Base-by-base conservation (phyloP, 768 basidiomycete genomes). In the Antrodiella citrinella region DNA sequence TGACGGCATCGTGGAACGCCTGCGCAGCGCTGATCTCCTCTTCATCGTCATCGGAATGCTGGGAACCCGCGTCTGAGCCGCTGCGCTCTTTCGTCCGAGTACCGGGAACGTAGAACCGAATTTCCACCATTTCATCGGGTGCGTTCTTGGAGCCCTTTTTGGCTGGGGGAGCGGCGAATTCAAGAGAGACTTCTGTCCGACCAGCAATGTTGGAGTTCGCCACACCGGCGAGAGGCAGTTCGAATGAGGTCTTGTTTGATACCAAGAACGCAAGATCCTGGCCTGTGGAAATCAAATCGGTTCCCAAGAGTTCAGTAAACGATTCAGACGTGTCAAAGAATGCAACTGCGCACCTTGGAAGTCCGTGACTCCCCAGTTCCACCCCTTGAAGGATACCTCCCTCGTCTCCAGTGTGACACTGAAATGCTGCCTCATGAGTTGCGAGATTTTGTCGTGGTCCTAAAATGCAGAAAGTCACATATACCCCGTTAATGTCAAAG, bases 161-260 rank as follows among this genome's bases (percentile, higher is more conserved):
- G 10, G 73, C 75, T 4, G 77, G 71, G 19, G 76, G 69, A 46
- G 73, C 68, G 23, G 79, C 72, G 62, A 98, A 96, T 64, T 99
- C 96, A n/a, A 99, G 81, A 0, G 96, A 92, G n/a, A 99, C 96
- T 65, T 99, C 96, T 9, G 91, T 94, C 54, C 91, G 90, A 19
- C 91, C 92, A 11, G 92, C 91, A 59, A 98, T 97, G 69, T 97
- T 97, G 43, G 96, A 96, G 67, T 99, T 99, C 57, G 90, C 87
- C 44, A 98, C 92, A 54, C 84, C 71, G 26, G 75, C 70, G 26
- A 98, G 73, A 3, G 96, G 93, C 4, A 99, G 74, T 58, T 94
- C 91, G 62, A 99, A 98, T 0, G 89, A 76, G 1, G 84, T 83
- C 67, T 85, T 89, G 49, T 89, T 90, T 2, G 87, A 86, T 3